phyloP scores from a whole-genome alignment of 202 grass and related monocot species.

The Setaria italica region DNA sequence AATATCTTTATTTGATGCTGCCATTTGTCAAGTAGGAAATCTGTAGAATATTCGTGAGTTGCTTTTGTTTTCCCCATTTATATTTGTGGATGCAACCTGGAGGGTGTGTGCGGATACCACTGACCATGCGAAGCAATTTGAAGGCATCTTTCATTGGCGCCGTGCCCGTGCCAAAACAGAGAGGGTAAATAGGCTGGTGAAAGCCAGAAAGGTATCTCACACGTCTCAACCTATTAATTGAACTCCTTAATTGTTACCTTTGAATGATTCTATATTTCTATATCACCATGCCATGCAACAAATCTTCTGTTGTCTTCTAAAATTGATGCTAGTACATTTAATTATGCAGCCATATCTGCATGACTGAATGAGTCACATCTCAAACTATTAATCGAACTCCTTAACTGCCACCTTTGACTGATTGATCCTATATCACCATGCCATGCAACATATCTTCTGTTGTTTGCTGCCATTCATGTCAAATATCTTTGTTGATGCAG shows the following conservation, averaged over 20 bases:
- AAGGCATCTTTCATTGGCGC: slow-evolving; percentile 78
- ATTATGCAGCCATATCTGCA: slow-evolving; percentile 67
- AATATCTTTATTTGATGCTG: slow-evolving; percentile 21
- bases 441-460: not conserved
- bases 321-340: slow-evolving; percentile 15
- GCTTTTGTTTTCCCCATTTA: slow-evolving; percentile 36
- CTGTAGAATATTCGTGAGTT: slow-evolving; percentile 4
- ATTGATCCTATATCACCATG: not conserved
- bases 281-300: not conserved
- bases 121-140: slow-evolving; percentile 76
- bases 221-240: slow-evolving; percentile 22
- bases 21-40: slow-evolving; percentile 13
- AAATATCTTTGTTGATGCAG: slow-evolving; percentile 44
- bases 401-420: not conserved
- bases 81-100: slow-evolving; percentile 51
- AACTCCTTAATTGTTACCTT: not conserved
- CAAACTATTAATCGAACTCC: not conserved
- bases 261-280: not conserved
- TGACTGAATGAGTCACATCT: slow-evolving; percentile 39
- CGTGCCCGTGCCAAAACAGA: slow-evolving; percentile 70
- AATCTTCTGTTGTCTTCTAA: not conserved
- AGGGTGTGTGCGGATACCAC: slow-evolving; percentile 62
- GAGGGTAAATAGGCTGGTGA: slow-evolving; percentile 60
- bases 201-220: slow-evolving; percentile 63
- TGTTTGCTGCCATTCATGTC: slow-evolving; percentile 12